Conservation (phyloP, 2,329 filamentous ascomycete species). For the Botrytis elliptica region DNA sequence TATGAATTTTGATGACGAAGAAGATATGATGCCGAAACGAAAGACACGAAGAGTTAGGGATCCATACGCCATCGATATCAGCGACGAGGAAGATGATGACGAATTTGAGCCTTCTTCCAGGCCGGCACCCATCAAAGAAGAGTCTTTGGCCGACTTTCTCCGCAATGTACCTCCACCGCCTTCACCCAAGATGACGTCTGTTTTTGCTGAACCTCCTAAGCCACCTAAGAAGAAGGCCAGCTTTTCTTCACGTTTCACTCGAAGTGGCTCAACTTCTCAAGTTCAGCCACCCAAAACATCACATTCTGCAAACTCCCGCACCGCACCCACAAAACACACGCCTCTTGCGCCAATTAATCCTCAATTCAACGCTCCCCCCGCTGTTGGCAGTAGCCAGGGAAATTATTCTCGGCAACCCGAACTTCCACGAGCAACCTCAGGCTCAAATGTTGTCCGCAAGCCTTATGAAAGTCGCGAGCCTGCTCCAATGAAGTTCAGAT, state of each 20-base stretch:
- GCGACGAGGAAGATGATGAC: slow-evolving; percentile 44
- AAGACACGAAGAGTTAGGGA: slow-evolving; percentile 79
- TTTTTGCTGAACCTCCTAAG: slow-evolving; percentile 27
- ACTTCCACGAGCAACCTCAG: slow-evolving; percentile 23
- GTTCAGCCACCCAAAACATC: slow-evolving; percentile 40
- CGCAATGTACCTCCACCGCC: slow-evolving; percentile 66
- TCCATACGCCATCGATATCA: slow-evolving; percentile 88
- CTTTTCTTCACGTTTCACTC: slow-evolving; percentile 58
- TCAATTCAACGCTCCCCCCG: slow-evolving; percentile 52
- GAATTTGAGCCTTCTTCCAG: slow-evolving; percentile 33
- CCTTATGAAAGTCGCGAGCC: slow-evolving; percentile 45
- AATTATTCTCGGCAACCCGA: slow-evolving; percentile 33
- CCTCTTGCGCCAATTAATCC: slow-evolving; percentile 28
- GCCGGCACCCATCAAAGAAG: slow-evolving; percentile 45
- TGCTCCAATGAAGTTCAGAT: slow-evolving; percentile 28
- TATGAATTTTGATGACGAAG: slow-evolving; percentile 32
- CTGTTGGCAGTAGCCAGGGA: slow-evolving; percentile 47
- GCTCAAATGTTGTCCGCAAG: slow-evolving; percentile 47
- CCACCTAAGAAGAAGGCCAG: slow-evolving; percentile 57
- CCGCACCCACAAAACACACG: slow-evolving; percentile 41
- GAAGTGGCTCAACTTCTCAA: slow-evolving; percentile 39
- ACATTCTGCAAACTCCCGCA: slow-evolving; percentile 31
- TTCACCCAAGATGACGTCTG: slow-evolving; percentile 41
- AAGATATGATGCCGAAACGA: slow-evolving; percentile 59
- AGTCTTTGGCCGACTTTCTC: slow-evolving; percentile 73